Evolutionary conservation across 805 yeast species (phyloP).

Genomic region (Helenozyma rhizophorensis): DNA sequence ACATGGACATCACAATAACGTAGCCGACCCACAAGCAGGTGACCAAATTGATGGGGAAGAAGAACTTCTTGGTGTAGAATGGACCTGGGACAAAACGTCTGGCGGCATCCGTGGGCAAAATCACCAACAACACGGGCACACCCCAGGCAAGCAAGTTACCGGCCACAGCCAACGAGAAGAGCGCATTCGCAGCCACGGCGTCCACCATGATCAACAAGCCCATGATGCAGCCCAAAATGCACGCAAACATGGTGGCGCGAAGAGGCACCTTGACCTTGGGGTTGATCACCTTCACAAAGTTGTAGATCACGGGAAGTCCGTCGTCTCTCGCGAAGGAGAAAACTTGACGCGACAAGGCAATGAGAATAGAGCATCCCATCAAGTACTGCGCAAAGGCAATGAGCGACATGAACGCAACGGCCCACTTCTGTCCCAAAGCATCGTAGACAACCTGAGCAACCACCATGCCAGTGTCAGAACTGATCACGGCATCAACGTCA

Average conservation of each 20-base stretch:
- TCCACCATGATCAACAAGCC: constrained; percentile 8
- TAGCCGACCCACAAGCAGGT: constrained; percentile 49
- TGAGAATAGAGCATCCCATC: constrained; percentile 58
- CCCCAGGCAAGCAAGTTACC: constrained; percentile 11
- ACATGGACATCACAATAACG: constrained; percentile 53
- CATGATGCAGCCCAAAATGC: constrained; percentile 4
- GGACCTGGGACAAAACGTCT: constrained; percentile 58
- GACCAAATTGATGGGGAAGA: constrained; percentile 39
- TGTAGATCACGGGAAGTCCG: constrained; percentile 51
- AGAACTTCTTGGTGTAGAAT: constrained; percentile 51
- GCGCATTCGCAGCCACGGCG: constrained; percentile 6
- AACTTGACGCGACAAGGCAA: constrained; percentile 64
- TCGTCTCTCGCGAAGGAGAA: constrained; percentile 77
- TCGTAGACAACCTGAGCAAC: constrained; percentile 61
- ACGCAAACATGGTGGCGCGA: constrained; percentile 39
- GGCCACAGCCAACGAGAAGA: constrained; percentile 9
- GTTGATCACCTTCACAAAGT: constrained; percentile 44
- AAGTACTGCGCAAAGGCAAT: constrained; percentile 46
- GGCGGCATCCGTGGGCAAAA: constrained; percentile 40
- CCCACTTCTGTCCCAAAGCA: constrained; percentile 47
- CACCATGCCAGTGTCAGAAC: constrained; percentile 43
- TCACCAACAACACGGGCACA: constrained; percentile 28
- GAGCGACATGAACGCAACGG: constrained; percentile 5
- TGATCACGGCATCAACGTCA: constrained; percentile 6
- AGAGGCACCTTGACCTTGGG: constrained; percentile 54